A percentile compares a stretch with the other conserved stretches of the same genome.
Evolutionary conservation across 805 yeast species (phyloP).

Genomic region (Clavispora santaluciae): DNA sequence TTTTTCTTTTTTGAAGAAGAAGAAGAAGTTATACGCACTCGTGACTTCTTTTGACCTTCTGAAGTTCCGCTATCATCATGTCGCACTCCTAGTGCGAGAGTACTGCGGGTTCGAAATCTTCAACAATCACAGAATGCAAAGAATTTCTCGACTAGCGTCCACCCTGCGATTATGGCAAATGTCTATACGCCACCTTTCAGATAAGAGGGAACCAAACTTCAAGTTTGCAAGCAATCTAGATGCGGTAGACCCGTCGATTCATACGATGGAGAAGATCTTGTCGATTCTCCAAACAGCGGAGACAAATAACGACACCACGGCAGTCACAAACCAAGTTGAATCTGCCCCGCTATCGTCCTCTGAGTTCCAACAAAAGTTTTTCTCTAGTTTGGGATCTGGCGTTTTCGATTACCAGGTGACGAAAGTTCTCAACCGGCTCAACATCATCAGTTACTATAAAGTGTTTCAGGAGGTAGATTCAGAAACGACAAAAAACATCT

Average conservation of each 20-base stretch:
- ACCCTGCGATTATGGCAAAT: neutral
- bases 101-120: too few species aligned
- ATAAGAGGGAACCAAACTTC: neutral
- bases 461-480: constrained; percentile 7
- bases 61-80: too few species aligned
- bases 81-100: neutral
- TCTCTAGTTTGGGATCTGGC: constrained; percentile 7
- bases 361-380: neutral
- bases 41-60: too few species aligned
- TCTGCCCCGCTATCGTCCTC: neutral
- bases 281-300: constrained; percentile 12
- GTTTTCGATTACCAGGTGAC: constrained; percentile 7
- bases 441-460: constrained; percentile 2
- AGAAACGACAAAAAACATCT: constrained; percentile 4
- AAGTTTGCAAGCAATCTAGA: neutral
- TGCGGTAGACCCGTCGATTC: constrained; percentile 11
- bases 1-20: too few species aligned
- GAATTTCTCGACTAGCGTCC: neutral
- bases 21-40: too few species aligned
- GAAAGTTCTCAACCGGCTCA: constrained; percentile 5
- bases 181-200: neutral
- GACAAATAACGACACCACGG: neutral
- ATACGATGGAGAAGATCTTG: constrained; percentile 14
- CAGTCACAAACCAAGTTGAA: neutral
- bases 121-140: neutral